Base-by-base conservation (phyloP, 1,139 yeast species). In the Zygosaccharomyces sapae region DNA sequence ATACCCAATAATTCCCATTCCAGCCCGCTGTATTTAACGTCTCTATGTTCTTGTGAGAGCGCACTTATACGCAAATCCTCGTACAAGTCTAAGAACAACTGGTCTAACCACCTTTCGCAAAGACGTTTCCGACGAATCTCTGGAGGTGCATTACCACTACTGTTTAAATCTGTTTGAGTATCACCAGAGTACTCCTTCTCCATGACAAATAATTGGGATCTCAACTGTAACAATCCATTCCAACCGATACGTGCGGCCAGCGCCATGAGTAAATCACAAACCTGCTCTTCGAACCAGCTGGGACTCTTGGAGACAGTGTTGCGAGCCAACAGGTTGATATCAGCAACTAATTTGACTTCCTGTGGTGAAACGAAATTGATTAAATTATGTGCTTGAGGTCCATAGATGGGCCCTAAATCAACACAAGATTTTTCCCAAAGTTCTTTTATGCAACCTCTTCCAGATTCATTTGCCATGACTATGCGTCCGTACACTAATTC, bases 1-100 rank as follows among this genome's bases (percentile, higher is more conserved):
- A 80, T 74, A 0, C 97, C 98, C 52, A 90, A 77, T 37, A 89
- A 75, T 66, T 90, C 96, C 97, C 97, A 92, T 68, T 92, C 98
- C 48, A 87, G 71, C 0, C 96, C 86, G 46, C 88, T 80, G 68
- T 86, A 90, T 59, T 80, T 80, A 57, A 84, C 78, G 39, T 81
- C 84, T 67, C 80, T 75, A 58, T 83, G 87, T 16, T 86, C 81
- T 59, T 77, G 79, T 12, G 81, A 86, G 66, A 85, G 79, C 12
- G 94, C 77, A 53, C 86, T 87, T n/a, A 88, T 87, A 49, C 90
- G 77, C 57, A 92, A 75, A 64, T 92, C 97, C 58, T 89, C 96
- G 63, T 88, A 92, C 44, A 92, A 72, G 29, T 87, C 81, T 76
- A 89, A 76, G 64, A 92, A 90, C 52, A 92, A 72, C 55, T 87